Evolutionary conservation across 176 grass and related monocot species (phyloP), one percentile per base, ranked within the genome.

Genomic region (Puccinellia tenuiflora): DNA sequence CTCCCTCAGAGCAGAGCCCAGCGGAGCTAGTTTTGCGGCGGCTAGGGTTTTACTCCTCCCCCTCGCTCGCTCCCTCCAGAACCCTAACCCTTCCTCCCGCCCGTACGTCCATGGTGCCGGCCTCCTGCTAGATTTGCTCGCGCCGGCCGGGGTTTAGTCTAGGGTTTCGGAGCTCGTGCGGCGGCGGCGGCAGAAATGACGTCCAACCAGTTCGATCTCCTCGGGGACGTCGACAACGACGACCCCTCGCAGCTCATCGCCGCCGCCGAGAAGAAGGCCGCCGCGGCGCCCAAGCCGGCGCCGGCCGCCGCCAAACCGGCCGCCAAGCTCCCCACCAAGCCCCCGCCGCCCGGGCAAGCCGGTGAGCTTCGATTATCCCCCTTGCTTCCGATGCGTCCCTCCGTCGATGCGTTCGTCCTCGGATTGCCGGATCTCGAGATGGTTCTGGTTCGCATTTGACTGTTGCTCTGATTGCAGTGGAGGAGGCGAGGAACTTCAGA

Each of bases 161-260:
- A 67, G 64, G 45, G 42, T 43, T 70, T 42, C 1, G 21, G 68
- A 20, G n/a, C 6, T 79, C 17, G 7, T 51, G 16, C 39, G 20
- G 38, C n/a, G 18, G 65, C 21, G 65, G 37, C 10, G 67, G 6
- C 68, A 40, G 69, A 11, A 46, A 97, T 93, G 91, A 60, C 84
- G n/a, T 84, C 88, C 12, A 93, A 97, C 84, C 88, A 90, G n/a
- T 91, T 93, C 86, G 90, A 97, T 93, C 90, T 97, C 73, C 94
- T 97, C 63, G 88, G 72, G 28, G 94, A 89, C 87, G 86, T 79
- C 47, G 91, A 93, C 73, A 91, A 57, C 85, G 91, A 93, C 74
- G 94, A 97, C 67, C 88, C 81, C 0, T 73, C 89, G 47, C 91
- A 80, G 9, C 87, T 97, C 79, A 80, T 91, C 48, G 91, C 84